A percentile compares a stretch with the other conserved stretches of the same genome.
Conservation (phyloP, 2,329 filamentous ascomycete genomes). For the Arthrobotrys iridis region DNA sequence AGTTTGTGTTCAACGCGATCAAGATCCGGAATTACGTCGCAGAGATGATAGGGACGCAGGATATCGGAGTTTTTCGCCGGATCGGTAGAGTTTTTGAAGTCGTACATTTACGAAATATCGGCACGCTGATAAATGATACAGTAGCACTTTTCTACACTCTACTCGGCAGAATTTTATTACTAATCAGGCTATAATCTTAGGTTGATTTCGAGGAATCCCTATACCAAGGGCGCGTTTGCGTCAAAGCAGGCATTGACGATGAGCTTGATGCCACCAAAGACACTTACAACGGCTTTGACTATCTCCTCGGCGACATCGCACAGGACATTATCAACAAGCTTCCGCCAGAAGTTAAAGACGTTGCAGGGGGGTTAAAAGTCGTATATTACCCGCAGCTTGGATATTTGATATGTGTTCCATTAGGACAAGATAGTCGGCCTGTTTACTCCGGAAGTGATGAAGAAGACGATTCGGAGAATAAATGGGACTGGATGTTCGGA, state of each 20-base stretch:
- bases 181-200: constrained; percentile 57
- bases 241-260: constrained; percentile 75
- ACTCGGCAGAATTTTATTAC: background rate
- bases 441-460: constrained; percentile 66
- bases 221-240: constrained; percentile 75
- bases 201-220: constrained; percentile 83
- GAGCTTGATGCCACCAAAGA: constrained; percentile 81
- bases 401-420: constrained; percentile 79
- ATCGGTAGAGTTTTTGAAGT: constrained; percentile 67
- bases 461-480: constrained; percentile 70
- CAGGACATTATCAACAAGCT: constrained; percentile 69
- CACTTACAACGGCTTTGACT: constrained; percentile 79
- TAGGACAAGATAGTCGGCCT: constrained; percentile 17
- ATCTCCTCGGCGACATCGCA: constrained; percentile 75
- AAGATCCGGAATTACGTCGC: constrained; percentile 73
- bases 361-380: constrained; percentile 73
- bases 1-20: constrained; percentile 77
- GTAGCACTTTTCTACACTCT: constrained; percentile 59
- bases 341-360: constrained; percentile 68
- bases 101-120: constrained; percentile 71
- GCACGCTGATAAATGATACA: constrained; percentile 75
- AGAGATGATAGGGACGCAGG: constrained; percentile 68
- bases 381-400: constrained; percentile 92
- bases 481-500: constrained; percentile 81
- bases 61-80: constrained; percentile 67